A percentile compares a stretch with the other conserved stretches of the same genome.
Evolutionary conservation across 1,284 basidiomycete genomes (phyloP).

Genomic region (Ceratobasidium sp.): DNA sequence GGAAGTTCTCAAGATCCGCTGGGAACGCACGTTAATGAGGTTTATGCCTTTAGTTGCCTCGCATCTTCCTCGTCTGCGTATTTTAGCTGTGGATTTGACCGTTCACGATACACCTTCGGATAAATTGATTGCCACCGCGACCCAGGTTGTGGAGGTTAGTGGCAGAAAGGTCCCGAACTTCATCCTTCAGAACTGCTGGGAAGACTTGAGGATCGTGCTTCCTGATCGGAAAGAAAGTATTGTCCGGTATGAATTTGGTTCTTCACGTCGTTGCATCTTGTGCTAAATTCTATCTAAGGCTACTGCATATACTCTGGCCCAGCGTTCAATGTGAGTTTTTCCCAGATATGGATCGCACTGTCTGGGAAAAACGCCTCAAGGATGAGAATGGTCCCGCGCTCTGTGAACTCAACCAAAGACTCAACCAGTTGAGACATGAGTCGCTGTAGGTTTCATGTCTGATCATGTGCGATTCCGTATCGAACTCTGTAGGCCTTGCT

Average conservation of each 20-base stretch:
- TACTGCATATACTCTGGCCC: not conserved
- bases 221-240: not conserved
- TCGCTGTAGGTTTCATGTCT: no score
- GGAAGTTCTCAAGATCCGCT: not conserved
- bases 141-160: not conserved
- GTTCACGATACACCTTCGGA: not conserved
- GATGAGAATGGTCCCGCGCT: not conserved
- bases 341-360: not conserved
- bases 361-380: not conserved
- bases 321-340: not conserved
- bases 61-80: not conserved
- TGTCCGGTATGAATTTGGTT: not conserved
- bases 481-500: no score
- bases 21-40: not conserved
- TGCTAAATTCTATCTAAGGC: not conserved
- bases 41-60: not conserved
- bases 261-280: not conserved
- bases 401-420: not conserved
- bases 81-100: not conserved
- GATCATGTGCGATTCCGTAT: no score
- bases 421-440: not conserved
- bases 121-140: not conserved
- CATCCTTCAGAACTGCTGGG: not conserved
- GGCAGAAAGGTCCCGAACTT: not conserved
- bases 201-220: not conserved